phyloP scores from a whole-genome alignment of 106 monocot species.

The Acorus calamus region DNA sequence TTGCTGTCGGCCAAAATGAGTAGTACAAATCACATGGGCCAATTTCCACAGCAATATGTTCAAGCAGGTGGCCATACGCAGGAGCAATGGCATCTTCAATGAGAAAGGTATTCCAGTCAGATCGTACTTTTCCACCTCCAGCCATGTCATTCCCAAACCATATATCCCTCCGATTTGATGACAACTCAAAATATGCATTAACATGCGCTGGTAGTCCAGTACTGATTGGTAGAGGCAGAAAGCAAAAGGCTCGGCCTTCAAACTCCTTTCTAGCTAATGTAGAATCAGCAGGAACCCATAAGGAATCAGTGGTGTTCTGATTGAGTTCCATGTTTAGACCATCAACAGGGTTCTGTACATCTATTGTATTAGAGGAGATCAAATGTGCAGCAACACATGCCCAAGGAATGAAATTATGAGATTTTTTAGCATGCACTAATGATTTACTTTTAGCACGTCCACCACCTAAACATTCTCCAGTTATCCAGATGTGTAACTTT shows the following conservation, averaged over 20 bases:
- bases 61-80: slow-evolving; percentile 75
- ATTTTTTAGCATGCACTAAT: slow-evolving; percentile 29
- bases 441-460: slow-evolving; percentile 64
- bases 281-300: slow-evolving; percentile 13
- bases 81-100: slow-evolving; percentile 78
- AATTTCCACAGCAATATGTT: slow-evolving; percentile 49
- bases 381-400: slow-evolving; percentile 85
- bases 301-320: slow-evolving; percentile 6
- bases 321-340: slow-evolving; percentile 7
- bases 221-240: slow-evolving; percentile 79
- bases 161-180: slow-evolving; percentile 93
- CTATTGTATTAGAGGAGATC: slow-evolving; percentile 29
- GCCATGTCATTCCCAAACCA: slow-evolving; percentile 99
- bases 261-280: slow-evolving; percentile 32
- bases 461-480: slow-evolving; percentile 85
- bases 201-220: slow-evolving; percentile 80
- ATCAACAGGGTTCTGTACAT: slow-evolving; percentile 25
- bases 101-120: slow-evolving; percentile 91
- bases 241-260: slow-evolving; percentile 85
- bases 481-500: slow-evolving; percentile 58
- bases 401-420: slow-evolving; percentile 89
- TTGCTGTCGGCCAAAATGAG: slow-evolving; percentile 84
- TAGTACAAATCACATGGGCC: slow-evolving; percentile 67
- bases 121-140: slow-evolving; percentile 81
- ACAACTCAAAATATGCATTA: slow-evolving; percentile 98